Evolutionary conservation across 805 yeast species (phyloP).

Genomic region (Crinitomyces ghanaensis): DNA sequence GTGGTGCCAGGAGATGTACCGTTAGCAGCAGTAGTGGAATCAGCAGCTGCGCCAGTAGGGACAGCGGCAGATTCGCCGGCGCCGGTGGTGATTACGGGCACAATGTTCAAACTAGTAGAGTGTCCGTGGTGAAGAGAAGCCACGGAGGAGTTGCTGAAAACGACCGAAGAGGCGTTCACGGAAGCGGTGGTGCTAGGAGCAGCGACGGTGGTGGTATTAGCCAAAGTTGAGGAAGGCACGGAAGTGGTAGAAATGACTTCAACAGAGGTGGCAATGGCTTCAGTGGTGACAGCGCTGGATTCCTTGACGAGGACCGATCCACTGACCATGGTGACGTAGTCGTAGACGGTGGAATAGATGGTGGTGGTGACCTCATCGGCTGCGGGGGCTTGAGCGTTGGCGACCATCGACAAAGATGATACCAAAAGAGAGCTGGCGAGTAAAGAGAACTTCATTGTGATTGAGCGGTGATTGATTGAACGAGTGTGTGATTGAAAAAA

Average conservation of each 20-base stretch:
- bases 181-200: constrained; percentile 4
- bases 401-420: too few species aligned
- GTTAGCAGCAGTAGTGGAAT: neutral
- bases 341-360: constrained; percentile 15
- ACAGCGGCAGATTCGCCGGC: constrained; percentile 5
- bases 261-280: constrained; percentile 9
- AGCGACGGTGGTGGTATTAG: constrained; percentile 8
- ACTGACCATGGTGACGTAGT: constrained; percentile 15
- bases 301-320: constrained; percentile 10
- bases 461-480: too few species aligned
- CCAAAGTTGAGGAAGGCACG: constrained; percentile 6
- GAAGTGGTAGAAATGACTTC: constrained; percentile 3
- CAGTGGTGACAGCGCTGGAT: constrained; percentile 11
- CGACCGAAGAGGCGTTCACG: constrained; percentile 5
- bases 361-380: constrained; percentile 17
- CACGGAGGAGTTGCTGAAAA: constrained; percentile 5
- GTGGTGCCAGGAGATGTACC: constrained; percentile 1
- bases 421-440: too few species aligned
- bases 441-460: too few species aligned
- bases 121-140: constrained; percentile 5
- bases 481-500: too few species aligned
- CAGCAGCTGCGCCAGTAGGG: constrained; percentile 5
- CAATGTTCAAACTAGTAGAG: constrained; percentile 1
- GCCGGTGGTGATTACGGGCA: constrained; percentile 1
- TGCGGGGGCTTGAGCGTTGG: too few species aligned